These are phyloP conservation scores for Aspergillus steynii DNA, from an alignment of 495 filamentous ascomycete genomes.

Conservation along the genomic window DNA sequence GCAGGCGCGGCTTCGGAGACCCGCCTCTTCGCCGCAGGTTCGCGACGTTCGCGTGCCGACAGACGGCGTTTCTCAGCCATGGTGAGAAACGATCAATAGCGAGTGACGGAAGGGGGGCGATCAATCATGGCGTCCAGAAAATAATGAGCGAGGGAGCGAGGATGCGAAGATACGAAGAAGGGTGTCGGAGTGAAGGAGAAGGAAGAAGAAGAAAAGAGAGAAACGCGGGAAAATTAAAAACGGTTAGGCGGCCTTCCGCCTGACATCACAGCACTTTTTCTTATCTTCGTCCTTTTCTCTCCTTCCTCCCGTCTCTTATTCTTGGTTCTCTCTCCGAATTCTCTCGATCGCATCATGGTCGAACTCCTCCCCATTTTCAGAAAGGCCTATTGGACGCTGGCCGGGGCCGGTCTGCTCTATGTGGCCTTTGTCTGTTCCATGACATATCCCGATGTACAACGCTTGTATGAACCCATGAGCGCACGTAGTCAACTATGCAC, in stretches of 20 bases:
- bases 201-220: slow-evolving; percentile 19
- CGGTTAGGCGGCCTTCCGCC: neutral
- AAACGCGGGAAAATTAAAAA: slow-evolving; percentile 16
- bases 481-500: neutral
- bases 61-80: slow-evolving; percentile 53
- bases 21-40: slow-evolving; percentile 48
- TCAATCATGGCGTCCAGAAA: neutral
- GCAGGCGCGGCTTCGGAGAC: slow-evolving; percentile 44
- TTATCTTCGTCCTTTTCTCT: neutral
- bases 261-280: neutral
- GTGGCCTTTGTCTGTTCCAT: slow-evolving; percentile 47
- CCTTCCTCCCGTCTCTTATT: too few species aligned
- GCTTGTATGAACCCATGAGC: slow-evolving; percentile 37
- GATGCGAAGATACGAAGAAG: neutral
- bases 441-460: slow-evolving; percentile 51
- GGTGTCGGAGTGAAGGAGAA: neutral
- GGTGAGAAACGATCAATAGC: neutral
- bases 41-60: slow-evolving; percentile 47
- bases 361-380: slow-evolving; percentile 50
- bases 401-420: slow-evolving; percentile 51
- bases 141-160: neutral
- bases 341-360: slow-evolving; percentile 25
- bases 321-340: neutral
- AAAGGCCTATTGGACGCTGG: slow-evolving; percentile 59
- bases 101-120: neutral